Conservation (phyloP, 371 early-diverging fungal species). For the Nematocida sp. region DNA sequence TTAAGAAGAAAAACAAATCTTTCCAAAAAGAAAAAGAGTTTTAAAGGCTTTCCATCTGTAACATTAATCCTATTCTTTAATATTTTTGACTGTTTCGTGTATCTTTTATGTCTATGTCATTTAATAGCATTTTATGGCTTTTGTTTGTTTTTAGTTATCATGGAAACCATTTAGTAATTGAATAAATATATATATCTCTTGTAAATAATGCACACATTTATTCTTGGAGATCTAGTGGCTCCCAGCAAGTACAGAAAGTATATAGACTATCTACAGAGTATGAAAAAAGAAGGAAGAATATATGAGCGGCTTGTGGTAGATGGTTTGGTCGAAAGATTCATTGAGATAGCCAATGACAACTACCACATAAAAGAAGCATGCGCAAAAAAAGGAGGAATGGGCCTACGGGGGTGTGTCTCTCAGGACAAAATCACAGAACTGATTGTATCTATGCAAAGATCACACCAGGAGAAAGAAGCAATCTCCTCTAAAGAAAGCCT, state of each 20-base stretch:
- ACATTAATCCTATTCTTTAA: background rate
- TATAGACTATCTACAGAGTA: constrained; percentile 25
- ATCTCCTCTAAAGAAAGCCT: background rate
- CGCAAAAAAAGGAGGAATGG: constrained; percentile 9
- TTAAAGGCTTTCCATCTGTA: too few species aligned
- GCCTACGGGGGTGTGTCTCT: background rate
- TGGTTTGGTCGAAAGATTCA: constrained; percentile 31
- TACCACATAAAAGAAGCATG: constrained; percentile 36
- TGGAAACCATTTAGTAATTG: background rate
- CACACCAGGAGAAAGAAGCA: background rate
- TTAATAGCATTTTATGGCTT: too few species aligned
- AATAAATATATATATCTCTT: background rate
- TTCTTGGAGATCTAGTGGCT: constrained; percentile 13
- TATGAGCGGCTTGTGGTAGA: constrained; percentile 35
- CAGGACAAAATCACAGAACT: background rate
- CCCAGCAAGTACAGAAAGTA: constrained; percentile 42
- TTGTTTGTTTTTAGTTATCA: background rate
- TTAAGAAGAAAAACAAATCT: too few species aligned
- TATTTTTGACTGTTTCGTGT: background rate
- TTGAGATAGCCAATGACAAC: constrained; percentile 47
- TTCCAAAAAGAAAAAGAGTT: too few species aligned
- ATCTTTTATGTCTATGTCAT: too few species aligned
- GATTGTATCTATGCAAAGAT: background rate
- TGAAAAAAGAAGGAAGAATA: constrained; percentile 14
- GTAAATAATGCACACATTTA: constrained; percentile 34